Percentiles rank a stretch among this genome's conserved stretches.
Conservation (phyloP, 352 stramenopile genomes). For the Pythium graminicola region DNA sequence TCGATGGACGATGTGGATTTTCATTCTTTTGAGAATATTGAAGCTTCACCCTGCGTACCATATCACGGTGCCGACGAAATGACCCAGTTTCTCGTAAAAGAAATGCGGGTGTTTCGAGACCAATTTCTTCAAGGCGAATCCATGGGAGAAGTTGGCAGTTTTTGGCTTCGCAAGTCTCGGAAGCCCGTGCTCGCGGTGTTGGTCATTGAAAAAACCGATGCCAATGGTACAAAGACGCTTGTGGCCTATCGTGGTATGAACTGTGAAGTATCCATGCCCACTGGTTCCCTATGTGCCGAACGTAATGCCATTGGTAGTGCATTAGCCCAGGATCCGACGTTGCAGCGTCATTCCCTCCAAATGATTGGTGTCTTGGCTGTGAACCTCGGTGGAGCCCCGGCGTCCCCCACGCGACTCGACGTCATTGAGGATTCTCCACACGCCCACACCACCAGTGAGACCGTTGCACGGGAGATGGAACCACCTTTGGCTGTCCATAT, state of each 20-base stretch:
- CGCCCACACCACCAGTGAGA: neutral
- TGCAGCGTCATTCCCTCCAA: slow-evolving; percentile 89
- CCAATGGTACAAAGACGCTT: slow-evolving; percentile 36
- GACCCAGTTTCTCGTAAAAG: slow-evolving; percentile 83
- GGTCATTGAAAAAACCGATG: slow-evolving; percentile 86
- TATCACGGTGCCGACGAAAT: slow-evolving; percentile 72
- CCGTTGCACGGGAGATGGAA: slow-evolving; percentile 6
- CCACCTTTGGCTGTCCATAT: slow-evolving; percentile 1
- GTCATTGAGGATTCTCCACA: neutral
- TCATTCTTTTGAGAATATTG: slow-evolving; percentile 96
- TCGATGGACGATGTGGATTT: slow-evolving; percentile 95
- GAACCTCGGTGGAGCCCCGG: slow-evolving; percentile 32
- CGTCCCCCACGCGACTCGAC: neutral
- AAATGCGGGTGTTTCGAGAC: slow-evolving; percentile 89
- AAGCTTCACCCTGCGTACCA: slow-evolving; percentile 90
- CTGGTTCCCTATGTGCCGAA: slow-evolving; percentile 94
- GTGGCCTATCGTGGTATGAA: slow-evolving; percentile 96
- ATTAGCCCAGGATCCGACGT: slow-evolving; percentile 89
- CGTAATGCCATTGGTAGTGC: slow-evolving; percentile 97
- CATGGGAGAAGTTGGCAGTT: slow-evolving; percentile 87
- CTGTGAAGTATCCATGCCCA: slow-evolving; percentile 98
- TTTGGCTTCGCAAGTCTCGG: slow-evolving; percentile 98
- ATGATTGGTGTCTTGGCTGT: slow-evolving; percentile 94
- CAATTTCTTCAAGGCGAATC: slow-evolving; percentile 71
- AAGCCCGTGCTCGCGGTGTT: slow-evolving; percentile 97